These are phyloP conservation scores for Vitis cinerea DNA, from an alignment of 164 flowering plant species.

Conservation along the genomic window DNA sequence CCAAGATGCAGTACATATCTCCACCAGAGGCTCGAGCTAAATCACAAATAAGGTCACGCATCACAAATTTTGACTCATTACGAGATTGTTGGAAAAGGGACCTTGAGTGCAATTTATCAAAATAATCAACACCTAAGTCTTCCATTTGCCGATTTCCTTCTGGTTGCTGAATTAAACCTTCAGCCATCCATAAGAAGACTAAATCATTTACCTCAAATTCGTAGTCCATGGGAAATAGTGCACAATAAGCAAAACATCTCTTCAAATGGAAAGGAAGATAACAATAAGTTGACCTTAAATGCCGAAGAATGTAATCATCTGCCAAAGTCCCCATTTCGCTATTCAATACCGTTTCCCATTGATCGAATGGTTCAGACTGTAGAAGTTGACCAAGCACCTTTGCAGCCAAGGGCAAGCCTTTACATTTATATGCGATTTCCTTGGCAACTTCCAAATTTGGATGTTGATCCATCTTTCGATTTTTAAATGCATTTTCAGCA, in stretches of 20 bases:
- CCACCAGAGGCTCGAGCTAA: slow-evolving; percentile 28
- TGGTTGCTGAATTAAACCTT: slow-evolving; percentile 17
- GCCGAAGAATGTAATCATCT: slow-evolving; percentile 10
- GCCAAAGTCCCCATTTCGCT: slow-evolving; percentile 22
- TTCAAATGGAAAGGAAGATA: slow-evolving; percentile 26
- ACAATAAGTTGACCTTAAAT: slow-evolving; percentile 20
- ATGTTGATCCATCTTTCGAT: background rate
- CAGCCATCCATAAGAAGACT: slow-evolving; percentile 30
- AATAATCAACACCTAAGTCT: slow-evolving; percentile 24
- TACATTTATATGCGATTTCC: slow-evolving; percentile 28
- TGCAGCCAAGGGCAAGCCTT: slow-evolving; percentile 34
- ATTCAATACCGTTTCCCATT: slow-evolving; percentile 20
- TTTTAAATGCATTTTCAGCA: slow-evolving; percentile 17
- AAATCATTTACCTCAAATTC: slow-evolving; percentile 7
- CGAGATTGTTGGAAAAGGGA: slow-evolving; percentile 28
- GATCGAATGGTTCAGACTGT: background rate
- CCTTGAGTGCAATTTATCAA: slow-evolving; percentile 20
- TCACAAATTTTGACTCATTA: background rate
- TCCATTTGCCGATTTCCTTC: slow-evolving; percentile 13
- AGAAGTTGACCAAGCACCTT: slow-evolving; percentile 27
- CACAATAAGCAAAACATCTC: slow-evolving; percentile 31
- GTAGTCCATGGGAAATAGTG: slow-evolving; percentile 23
- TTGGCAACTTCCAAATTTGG: slow-evolving; percentile 14
- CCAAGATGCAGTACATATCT: slow-evolving; percentile 10
- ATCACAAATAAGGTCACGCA: slow-evolving; percentile 43